Conservation (phyloP, 2,329 filamentous ascomycete species). For the Microdochium trichocladiopsis region DNA sequence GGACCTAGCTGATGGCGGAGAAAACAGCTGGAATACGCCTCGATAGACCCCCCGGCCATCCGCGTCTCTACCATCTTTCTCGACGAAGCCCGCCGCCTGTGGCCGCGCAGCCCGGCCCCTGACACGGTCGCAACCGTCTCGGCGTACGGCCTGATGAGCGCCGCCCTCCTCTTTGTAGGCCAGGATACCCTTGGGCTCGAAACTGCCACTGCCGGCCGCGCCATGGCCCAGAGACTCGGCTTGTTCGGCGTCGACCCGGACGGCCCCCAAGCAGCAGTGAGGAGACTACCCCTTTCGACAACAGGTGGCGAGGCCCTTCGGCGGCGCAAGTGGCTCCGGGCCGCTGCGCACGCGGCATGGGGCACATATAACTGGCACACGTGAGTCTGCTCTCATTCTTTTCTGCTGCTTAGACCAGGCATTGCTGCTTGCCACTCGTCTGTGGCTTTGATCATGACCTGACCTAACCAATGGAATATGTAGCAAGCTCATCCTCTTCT, state of each 20-base stretch:
- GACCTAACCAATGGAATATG: not conserved
- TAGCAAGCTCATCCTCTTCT: slow-evolving; percentile 4
- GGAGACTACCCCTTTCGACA: too few relatives aligned
- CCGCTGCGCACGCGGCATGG: slow-evolving; percentile 2
- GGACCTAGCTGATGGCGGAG: not conserved
- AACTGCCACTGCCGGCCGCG: not conserved
- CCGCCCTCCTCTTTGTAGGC: not conserved
- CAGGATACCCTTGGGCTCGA: not conserved
- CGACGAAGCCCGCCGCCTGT: not conserved
- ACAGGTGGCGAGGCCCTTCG: not conserved
- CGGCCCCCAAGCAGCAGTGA: not conserved
- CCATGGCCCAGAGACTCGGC: not conserved
- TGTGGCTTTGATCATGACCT: not conserved
- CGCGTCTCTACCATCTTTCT: not conserved
- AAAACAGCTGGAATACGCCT: slow-evolving; percentile 1
- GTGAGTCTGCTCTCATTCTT: not conserved
- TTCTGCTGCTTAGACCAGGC: not conserved
- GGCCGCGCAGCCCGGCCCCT: not conserved
- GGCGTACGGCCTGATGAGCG: not conserved
- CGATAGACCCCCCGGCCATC: not conserved
- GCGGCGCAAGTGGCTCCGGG: slow-evolving; percentile 2
- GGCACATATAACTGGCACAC: slow-evolving; percentile 2
- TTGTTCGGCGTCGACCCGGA: not conserved
- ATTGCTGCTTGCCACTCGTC: not conserved
- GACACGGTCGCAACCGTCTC: not conserved